Conservation (phyloP, 2,329 filamentous ascomycete genomes). For the Seiridium unicorne region DNA sequence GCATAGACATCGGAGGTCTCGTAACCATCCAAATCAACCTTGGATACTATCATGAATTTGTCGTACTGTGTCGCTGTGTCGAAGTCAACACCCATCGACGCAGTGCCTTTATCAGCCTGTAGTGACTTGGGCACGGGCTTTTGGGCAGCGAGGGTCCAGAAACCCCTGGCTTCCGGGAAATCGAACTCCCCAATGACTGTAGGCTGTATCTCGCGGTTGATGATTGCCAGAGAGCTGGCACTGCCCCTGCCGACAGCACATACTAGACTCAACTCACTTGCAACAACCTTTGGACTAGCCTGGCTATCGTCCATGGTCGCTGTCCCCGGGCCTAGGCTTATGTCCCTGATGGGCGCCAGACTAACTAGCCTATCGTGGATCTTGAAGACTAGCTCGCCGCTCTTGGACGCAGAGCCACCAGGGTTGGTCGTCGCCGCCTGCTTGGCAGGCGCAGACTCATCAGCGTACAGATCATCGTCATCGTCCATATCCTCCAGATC, state of each 20-base stretch:
- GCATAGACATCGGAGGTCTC: conserved; percentile 79
- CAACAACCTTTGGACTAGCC: conserved; percentile 43
- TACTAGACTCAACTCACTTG: conserved; percentile 58
- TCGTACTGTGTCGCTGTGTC: conserved; percentile 64
- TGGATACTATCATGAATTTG: conserved; percentile 80
- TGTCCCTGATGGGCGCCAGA: conserved; percentile 75
- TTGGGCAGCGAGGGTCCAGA: conserved; percentile 78
- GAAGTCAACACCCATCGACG: conserved; percentile 52
- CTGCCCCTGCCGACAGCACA: conserved; percentile 63
- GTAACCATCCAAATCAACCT: conserved; percentile 64
- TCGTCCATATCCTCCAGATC: conserved; percentile 61
- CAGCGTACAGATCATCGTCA: conserved; percentile 64
- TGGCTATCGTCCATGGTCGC: conserved; percentile 41
- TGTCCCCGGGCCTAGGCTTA: conserved; percentile 64
- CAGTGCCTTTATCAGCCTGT: conserved; percentile 47
- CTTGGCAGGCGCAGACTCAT: conserved; percentile 43
- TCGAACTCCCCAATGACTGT: conserved; percentile 67
- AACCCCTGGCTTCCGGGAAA: conserved; percentile 69
- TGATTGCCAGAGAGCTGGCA: conserved; percentile 68
- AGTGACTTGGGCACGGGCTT: conserved; percentile 64
- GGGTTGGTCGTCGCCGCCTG: conserved; percentile 30
- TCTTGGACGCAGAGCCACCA: conserved; percentile 41
- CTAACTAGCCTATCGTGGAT: conserved; percentile 76
- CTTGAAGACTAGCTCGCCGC: conserved; percentile 69
- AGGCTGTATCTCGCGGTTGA: conserved; percentile 78